Percentiles rank a stretch among this genome's conserved stretches.
These are phyloP conservation scores for Diplodia mutila DNA, from an alignment of 2,329 filamentous ascomycete species.

Conservation along the genomic window DNA sequence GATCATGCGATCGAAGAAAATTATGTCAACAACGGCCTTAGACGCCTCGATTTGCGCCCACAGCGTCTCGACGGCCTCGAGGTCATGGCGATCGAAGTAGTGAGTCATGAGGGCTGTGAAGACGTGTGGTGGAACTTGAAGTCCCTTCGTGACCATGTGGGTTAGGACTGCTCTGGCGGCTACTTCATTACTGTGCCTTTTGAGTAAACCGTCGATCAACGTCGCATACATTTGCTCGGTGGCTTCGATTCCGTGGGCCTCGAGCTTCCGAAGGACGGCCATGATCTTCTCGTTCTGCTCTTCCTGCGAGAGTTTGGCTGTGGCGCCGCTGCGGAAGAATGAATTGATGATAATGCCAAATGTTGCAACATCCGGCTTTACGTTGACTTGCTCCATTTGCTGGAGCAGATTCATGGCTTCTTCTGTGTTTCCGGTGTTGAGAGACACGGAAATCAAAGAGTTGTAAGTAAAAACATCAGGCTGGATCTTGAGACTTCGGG, in stretches of 20 bases:
- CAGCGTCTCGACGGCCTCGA: slow-evolving; percentile 63
- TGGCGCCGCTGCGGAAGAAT: slow-evolving; percentile 54
- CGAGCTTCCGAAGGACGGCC: background rate
- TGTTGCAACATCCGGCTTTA: slow-evolving; percentile 68
- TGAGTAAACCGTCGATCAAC: slow-evolving; percentile 68
- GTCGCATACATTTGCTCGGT: slow-evolving; percentile 60
- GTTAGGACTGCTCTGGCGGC: slow-evolving; percentile 65
- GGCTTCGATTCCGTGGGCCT: background rate
- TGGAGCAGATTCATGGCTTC: slow-evolving; percentile 59
- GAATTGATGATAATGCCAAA: slow-evolving; percentile 73
- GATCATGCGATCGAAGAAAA: slow-evolving; percentile 72
- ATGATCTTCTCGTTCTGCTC: slow-evolving; percentile 51
- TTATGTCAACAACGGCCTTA: slow-evolving; percentile 51
- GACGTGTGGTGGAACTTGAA: slow-evolving; percentile 65
- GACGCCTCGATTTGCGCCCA: slow-evolving; percentile 52
- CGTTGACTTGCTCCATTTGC: slow-evolving; percentile 60
- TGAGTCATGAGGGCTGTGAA: slow-evolving; percentile 74
- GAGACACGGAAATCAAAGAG: slow-evolving; percentile 65
- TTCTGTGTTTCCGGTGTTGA: slow-evolving; percentile 54
- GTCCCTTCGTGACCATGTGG: slow-evolving; percentile 61
- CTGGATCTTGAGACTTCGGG: slow-evolving; percentile 48
- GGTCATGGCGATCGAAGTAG: slow-evolving; percentile 65
- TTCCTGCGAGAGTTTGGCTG: slow-evolving; percentile 47
- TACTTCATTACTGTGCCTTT: slow-evolving; percentile 46
- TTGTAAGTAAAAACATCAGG: slow-evolving; percentile 64